These are phyloP conservation scores for Elsinoe ampelina DNA, from an alignment of 2,329 filamentous ascomycete species.

Conservation along the genomic window DNA sequence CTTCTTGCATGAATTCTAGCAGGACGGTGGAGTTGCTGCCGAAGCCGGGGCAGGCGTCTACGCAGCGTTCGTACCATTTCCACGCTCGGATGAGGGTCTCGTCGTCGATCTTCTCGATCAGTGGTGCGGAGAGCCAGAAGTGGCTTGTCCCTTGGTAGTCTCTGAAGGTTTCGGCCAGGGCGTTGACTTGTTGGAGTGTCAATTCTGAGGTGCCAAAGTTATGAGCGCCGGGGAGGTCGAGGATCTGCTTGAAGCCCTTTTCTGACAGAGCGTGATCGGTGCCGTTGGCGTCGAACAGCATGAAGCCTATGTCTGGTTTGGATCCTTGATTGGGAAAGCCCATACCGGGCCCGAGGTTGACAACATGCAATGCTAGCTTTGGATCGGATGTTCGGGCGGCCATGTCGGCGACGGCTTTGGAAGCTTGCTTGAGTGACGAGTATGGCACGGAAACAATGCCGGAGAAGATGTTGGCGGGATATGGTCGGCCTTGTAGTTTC, in stretches of 20 bases:
- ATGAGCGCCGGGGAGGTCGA: constrained; percentile 22
- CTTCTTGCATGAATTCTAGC: constrained; percentile 25
- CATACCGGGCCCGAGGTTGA: constrained; percentile 21
- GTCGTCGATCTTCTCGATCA: constrained; percentile 22
- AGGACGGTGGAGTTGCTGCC: constrained; percentile 21
- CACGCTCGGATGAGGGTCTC: constrained; percentile 21
- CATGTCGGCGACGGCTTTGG: constrained; percentile 22
- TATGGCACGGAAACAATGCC: constrained; percentile 21
- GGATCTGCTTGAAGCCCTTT: constrained; percentile 24
- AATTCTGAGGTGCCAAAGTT: constrained; percentile 21
- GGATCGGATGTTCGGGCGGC: constrained; percentile 20
- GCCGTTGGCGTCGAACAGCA: constrained; percentile 26
- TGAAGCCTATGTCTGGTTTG: constrained; percentile 21
- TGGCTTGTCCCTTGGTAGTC: constrained; percentile 20
- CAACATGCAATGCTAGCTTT: constrained; percentile 25
- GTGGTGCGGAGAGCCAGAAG: constrained; percentile 21
- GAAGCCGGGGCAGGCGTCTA: constrained; percentile 18
- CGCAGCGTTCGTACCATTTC: constrained; percentile 23
- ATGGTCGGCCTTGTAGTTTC: constrained; percentile 23
- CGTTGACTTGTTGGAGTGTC: constrained; percentile 21
- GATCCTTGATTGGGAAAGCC: constrained; percentile 19
- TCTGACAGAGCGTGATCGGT: constrained; percentile 24
- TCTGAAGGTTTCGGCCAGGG: constrained; percentile 19
- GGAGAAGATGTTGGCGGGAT: constrained; percentile 22
- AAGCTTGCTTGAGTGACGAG: constrained; percentile 18